These are phyloP conservation scores for Alternaria triticimaculans DNA, from an alignment of 2,329 filamentous ascomycete genomes.

Conservation along the genomic window DNA sequence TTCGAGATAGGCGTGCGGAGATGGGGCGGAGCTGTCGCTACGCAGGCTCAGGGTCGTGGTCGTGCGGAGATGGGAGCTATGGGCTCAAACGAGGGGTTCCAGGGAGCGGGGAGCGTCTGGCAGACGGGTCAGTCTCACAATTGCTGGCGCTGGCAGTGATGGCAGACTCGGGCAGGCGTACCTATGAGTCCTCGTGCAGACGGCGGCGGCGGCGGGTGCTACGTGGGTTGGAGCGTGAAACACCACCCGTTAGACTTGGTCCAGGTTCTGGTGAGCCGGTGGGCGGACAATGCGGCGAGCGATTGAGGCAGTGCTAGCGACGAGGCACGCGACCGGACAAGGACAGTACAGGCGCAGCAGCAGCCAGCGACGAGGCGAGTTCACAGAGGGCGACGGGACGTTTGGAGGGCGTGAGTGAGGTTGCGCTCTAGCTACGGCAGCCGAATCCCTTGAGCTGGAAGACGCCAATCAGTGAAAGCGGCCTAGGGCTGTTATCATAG, in stretches of 20 bases:
- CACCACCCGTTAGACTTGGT: slow-evolving; percentile 45
- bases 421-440: slow-evolving; percentile 24
- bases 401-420: slow-evolving; percentile 24
- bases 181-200: slow-evolving; percentile 39
- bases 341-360: slow-evolving; percentile 32
- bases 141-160: slow-evolving; percentile 27
- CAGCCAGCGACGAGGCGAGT: slow-evolving; percentile 23
- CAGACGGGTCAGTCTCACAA: slow-evolving; percentile 34
- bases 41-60: not conserved
- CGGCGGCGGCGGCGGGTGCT: slow-evolving; percentile 42
- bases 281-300: slow-evolving; percentile 35
- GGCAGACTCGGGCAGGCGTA: slow-evolving; percentile 33
- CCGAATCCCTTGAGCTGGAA: slow-evolving; percentile 22
- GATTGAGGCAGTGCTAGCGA: slow-evolving; percentile 16
- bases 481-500: slow-evolving; percentile 25
- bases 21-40: not conserved
- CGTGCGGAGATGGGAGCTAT: slow-evolving; percentile 3
- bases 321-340: slow-evolving; percentile 23
- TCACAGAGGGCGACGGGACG: slow-evolving; percentile 21
- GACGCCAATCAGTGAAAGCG: slow-evolving; percentile 22
- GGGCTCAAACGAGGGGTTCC: slow-evolving; percentile 47
- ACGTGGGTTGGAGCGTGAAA: slow-evolving; percentile 47
- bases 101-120: slow-evolving; percentile 40
- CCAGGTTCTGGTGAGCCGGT: slow-evolving; percentile 40
- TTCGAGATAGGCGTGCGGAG: slow-evolving; percentile 30